Evolutionary conservation across 208 protist genomes (phyloP), one percentile per base, ranked within the genome.

Genomic region (Leptomonas seymouri): DNA sequence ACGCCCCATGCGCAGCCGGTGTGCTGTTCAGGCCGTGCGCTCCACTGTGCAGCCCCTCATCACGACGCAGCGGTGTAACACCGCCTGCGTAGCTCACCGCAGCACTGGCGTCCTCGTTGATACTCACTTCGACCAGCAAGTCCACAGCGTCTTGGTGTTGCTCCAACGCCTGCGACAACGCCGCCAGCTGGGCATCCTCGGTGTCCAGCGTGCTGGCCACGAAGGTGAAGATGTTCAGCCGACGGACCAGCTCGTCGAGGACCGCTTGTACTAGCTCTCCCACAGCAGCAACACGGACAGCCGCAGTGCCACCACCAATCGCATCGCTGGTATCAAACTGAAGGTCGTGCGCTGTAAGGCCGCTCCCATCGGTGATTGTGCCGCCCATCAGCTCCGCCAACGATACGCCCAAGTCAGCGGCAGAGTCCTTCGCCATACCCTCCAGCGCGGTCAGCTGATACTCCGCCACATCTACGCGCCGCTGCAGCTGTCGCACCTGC

Each of bases 231-330:
- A 65, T 46, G 70, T 72, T 65, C 11, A 82, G 66, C 28, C 76
- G 60, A n/a, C 76, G 71, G 15, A 84, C 71, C n/a, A 88, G 63
- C 51, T 68, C 72, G 41, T 82, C 75, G 28, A 88, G 39, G 12
- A 85, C 76, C 36, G 58, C 34, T 51, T 70, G 67, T 31, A 85
- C 76, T 15, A 78, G 62, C 11, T 75, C 72, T 6, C 57, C 55
- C 8, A 36, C 55, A 3, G 55, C 61, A n/a, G 48, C 61, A 30
- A 28, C 6, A 49, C 23, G 4, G 45, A 44, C 54, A n/a, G 34
- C 54, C 34, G 31, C 55, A 31, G 12, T 42, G 57, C 27, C 46
- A 14, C 15, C 46, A 49, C 18, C 27, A 14, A 2, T 31, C 31
- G 28, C 61, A 14, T 41, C 44, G 49, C 34, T 55, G 4, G 46